These are phyloP conservation scores for Tolypocladium capitatum DNA, from an alignment of 2,329 filamentous ascomycete genomes.

Conservation along the genomic window DNA sequence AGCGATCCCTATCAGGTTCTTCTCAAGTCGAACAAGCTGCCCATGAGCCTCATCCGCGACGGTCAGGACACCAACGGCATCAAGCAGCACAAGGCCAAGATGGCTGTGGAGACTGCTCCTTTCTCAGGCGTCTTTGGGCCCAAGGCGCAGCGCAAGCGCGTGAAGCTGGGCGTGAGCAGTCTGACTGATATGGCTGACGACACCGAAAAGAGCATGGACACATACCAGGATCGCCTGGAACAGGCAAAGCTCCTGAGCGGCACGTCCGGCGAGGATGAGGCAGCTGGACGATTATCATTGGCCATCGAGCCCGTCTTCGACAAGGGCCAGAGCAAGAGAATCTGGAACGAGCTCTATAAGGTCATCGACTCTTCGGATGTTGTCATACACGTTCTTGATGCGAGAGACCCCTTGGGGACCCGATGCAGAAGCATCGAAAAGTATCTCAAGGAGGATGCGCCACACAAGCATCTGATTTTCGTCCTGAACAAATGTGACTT, in stretches of 20 bases:
- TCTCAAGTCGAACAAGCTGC: constrained; percentile 94
- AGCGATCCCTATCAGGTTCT: constrained; percentile 87
- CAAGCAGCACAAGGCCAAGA: constrained; percentile 89
- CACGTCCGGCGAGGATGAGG: constrained; percentile 41
- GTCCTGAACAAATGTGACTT: constrained; percentile 49
- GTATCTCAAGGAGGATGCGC: constrained; percentile 83
- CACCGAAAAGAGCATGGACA: constrained; percentile 67
- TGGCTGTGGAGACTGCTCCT: constrained; percentile 75
- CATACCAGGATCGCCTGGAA: constrained; percentile 68
- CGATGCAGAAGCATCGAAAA: constrained; percentile 70
- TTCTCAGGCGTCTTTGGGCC: constrained; percentile 86
- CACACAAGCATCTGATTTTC: constrained; percentile 74
- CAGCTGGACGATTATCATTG: constrained; percentile 38
- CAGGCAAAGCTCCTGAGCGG: constrained; percentile 67
- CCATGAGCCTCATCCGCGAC: constrained; percentile 86
- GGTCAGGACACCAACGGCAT: constrained; percentile 64
- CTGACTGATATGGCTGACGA: constrained; percentile 70
- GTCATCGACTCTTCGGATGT: constrained; percentile 94
- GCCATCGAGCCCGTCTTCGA: constrained; percentile 80
- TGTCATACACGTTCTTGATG: constrained; percentile 86
- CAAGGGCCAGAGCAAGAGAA: constrained; percentile 90
- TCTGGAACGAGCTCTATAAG: constrained; percentile 94
- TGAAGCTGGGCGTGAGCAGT: constrained; percentile 76
- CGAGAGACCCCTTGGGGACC: constrained; percentile 78
- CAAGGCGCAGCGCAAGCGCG: constrained; percentile 83